Conservation (phyloP, 106 monocot genomes). For the Chionographis japonica region DNA sequence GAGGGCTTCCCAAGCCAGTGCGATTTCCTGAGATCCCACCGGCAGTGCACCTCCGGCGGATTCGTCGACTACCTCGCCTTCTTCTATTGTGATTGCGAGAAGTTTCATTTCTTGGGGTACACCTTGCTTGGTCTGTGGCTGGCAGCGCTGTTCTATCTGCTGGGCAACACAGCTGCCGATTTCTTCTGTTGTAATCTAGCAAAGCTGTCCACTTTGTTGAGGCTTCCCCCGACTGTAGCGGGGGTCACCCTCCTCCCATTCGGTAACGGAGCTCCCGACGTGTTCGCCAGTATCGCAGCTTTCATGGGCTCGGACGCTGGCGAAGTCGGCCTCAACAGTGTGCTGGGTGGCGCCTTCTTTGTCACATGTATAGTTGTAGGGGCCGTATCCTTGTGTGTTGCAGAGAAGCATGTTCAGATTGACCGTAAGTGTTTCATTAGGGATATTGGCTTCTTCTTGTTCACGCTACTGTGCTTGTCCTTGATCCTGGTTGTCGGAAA, state of each 20-base stretch:
- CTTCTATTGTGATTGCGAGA: slow-evolving; percentile 42
- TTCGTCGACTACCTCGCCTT: slow-evolving; percentile 36
- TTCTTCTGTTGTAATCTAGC: slow-evolving; percentile 53
- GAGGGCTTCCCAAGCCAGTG: slow-evolving; percentile 18
- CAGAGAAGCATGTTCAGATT: slow-evolving; percentile 37
- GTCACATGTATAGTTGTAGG: slow-evolving; percentile 56
- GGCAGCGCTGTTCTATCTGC: slow-evolving; percentile 38
- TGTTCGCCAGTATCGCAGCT: slow-evolving; percentile 55
- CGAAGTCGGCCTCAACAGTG: slow-evolving; percentile 56
- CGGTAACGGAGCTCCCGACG: slow-evolving; percentile 64
- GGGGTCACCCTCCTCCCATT: slow-evolving; percentile 60
- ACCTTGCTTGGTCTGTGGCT: slow-evolving; percentile 41
- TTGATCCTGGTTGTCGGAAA: slow-evolving; percentile 37
- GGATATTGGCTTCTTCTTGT: slow-evolving; percentile 47
- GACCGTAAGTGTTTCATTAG: slow-evolving; percentile 46
- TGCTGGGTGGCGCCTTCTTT: slow-evolving; percentile 54
- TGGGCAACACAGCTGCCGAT: slow-evolving; percentile 67
- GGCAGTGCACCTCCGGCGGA: slow-evolving; percentile 23
- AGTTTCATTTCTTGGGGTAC: slow-evolving; percentile 24
- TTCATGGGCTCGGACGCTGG: slow-evolving; percentile 38
- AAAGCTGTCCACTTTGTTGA: slow-evolving; percentile 34
- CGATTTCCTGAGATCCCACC: slow-evolving; percentile 23
- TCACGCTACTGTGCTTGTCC: slow-evolving; percentile 25
- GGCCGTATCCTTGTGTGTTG: slow-evolving; percentile 39
- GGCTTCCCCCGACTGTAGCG: slow-evolving; percentile 50